Conservation (phyloP, 306 rosid genomes). For the Cucurbita argyrosperma region DNA sequence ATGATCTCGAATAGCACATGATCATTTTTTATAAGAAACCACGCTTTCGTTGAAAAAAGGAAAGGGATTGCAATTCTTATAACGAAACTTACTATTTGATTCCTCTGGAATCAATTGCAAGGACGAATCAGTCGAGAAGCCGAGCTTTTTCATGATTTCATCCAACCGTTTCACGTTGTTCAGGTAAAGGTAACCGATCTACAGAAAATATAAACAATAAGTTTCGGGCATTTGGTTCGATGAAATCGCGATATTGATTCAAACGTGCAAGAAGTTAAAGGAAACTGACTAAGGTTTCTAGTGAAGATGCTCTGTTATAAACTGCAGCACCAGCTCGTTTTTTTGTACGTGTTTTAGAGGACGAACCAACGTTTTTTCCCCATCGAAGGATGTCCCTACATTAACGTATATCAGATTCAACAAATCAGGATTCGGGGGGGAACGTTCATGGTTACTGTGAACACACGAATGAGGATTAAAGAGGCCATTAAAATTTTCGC, state of each 20-base stretch:
- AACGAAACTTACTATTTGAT: slow-evolving; percentile 31
- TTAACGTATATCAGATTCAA: slow-evolving; percentile 9
- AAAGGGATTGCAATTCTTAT: not conserved
- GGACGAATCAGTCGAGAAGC: slow-evolving; percentile 69
- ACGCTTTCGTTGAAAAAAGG: not conserved
- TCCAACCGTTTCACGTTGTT: slow-evolving; percentile 65
- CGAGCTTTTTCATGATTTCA: slow-evolving; percentile 61
- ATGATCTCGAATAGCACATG: not conserved
- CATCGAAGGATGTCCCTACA: slow-evolving; percentile 82
- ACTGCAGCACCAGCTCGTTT: slow-evolving; percentile 81
- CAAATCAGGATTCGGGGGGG: not conserved
- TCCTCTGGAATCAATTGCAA: slow-evolving; percentile 35
- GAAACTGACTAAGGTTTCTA: slow-evolving; percentile 70
- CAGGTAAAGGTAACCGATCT: slow-evolving; percentile 82
- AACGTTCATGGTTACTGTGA: not conserved
- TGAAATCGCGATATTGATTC: not conserved
- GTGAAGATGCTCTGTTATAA: slow-evolving; percentile 83
- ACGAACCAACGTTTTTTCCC: slow-evolving; percentile 76
- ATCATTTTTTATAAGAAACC: not conserved
- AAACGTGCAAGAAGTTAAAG: slow-evolving; percentile 9
- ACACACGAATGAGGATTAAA: not conserved
- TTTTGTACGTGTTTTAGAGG: slow-evolving; percentile 57
- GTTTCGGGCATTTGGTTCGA: not conserved
- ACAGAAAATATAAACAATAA: slow-evolving; percentile 6
- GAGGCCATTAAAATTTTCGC: not conserved